Base-by-base conservation (phyloP, 2,329 filamentous ascomycete species). In the Arthrinium puccinioides region DNA sequence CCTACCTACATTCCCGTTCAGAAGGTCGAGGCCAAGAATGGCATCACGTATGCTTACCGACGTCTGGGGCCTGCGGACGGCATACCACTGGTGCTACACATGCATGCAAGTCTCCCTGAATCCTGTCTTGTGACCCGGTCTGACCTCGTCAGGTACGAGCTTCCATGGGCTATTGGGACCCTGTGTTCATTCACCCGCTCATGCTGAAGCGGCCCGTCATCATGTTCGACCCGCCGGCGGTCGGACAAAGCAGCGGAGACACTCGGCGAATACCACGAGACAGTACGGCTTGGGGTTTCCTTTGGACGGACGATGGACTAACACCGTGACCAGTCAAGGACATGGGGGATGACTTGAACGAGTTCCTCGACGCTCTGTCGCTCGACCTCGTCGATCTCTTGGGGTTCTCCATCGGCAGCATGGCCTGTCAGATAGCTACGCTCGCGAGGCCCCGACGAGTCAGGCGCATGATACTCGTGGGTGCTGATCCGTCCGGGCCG, bases 341-440 rank as follows among this genome's bases (percentile, higher is more conserved):
- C 14, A 34, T 34, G 32, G 32, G 32, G 9, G 32, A 34, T n/a
- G 32, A 34, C 21, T 21, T 34, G n/a, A 34, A 34, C n/a, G 32
- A 15, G 14, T 26, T 34, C 10, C n/a, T 34, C 2, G 32, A 34
- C 19, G 32, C 32, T n/a, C 21, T 34, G 4, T n/a, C 15, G 9
- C 32, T 34, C 9, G 32, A 34, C 6, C 9, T 34, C 21, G 16
- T 34, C 6, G 32, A 34, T 24, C 32, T 34, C n/a, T 10, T 34
- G 15, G 32, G 32, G 4, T 34, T 34, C 14, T 34, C 32, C 1
- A 23, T 34, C 11, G 32, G 32, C 1, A 34, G 32, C 15, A 24
- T 34, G 20, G 32, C 32, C 3, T 16, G 20, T n/a, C 32, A 34
- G 15, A 34, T 34, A 21, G 32, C 32, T 5, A 34, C 14, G 5